phyloP scores from a whole-genome alignment of 352 stramenopile genomes.

The Pythium aquatile region DNA sequence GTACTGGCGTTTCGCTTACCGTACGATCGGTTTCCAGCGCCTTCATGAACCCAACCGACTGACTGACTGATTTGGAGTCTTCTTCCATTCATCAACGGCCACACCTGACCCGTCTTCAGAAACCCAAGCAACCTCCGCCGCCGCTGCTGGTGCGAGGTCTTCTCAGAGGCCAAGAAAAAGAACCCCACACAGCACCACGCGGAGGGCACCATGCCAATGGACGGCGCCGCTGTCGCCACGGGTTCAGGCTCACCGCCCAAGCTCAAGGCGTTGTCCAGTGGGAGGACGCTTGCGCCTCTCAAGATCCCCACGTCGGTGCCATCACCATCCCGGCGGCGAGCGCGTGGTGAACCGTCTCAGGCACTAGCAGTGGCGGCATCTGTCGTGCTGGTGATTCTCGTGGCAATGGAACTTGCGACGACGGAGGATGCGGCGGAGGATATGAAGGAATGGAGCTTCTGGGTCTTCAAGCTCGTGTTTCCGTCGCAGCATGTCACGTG shows the following conservation, averaged over 20 bases:
- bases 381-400: conserved; percentile 20
- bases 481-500: conserved; percentile 46
- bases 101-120: not conserved
- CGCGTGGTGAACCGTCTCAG: conserved; percentile 3
- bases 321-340: not conserved
- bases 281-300: not conserved
- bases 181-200: not conserved
- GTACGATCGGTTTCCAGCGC: conserved; percentile 8
- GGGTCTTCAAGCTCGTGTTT: conserved; percentile 38
- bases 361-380: conserved; percentile 19
- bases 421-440: conserved; percentile 10
- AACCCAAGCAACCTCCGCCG: not conserved
- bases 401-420: conserved; percentile 18
- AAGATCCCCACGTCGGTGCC: not conserved
- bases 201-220: not conserved
- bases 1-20: not conserved
- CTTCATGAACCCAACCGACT: not conserved
- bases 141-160: not conserved
- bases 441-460: conserved; percentile 26
- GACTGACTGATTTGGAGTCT: not conserved
- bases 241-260: not conserved
- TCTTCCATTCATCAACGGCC: not conserved
- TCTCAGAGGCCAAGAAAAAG: conserved; percentile 8
- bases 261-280: not conserved
- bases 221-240: not conserved